phyloP scores from a whole-genome alignment of 352 stramenopile genomes.

The Phytophthora tubulina region DNA sequence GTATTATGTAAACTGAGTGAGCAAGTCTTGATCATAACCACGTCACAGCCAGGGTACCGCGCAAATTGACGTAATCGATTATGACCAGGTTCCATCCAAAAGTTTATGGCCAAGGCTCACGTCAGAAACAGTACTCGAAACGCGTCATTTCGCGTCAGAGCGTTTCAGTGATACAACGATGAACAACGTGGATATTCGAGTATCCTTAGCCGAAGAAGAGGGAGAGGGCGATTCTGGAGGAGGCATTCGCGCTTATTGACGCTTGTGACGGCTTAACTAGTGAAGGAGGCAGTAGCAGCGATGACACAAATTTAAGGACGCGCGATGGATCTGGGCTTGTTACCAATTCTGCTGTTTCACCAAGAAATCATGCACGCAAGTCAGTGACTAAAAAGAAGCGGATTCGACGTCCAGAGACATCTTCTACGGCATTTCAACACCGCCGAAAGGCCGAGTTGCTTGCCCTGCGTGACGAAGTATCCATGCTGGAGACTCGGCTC shows the following conservation, averaged over 20 bases:
- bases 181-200: not conserved
- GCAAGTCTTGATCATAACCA: not conserved
- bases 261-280: conserved; percentile 1
- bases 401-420: conserved; percentile 25
- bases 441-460: conserved; percentile 21
- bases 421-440: conserved; percentile 33
- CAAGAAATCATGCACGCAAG: not conserved
- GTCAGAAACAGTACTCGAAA: not conserved
- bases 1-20: too few species aligned
- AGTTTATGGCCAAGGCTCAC: conserved; percentile 1
- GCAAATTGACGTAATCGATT: conserved; percentile 1
- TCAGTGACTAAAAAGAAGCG: conserved; percentile 18
- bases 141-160: not conserved
- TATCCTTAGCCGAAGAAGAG: conserved; percentile 6
- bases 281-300: conserved; percentile 3
- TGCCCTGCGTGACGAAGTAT: conserved; percentile 16
- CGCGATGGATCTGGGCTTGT: not conserved
- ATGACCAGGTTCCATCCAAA: not conserved
- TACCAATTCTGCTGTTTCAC: not conserved
- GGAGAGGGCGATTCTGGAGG: conserved; percentile 2
- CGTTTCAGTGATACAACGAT: not conserved
- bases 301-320: not conserved
- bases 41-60: not conserved
- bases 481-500: conserved; percentile 12
- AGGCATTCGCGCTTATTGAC: conserved; percentile 22